A percentile compares a stretch with the other conserved stretches of the same genome.
phyloP scores from a whole-genome alignment of 148 eudicot genomes.

The Chenopodium berlandieri region DNA sequence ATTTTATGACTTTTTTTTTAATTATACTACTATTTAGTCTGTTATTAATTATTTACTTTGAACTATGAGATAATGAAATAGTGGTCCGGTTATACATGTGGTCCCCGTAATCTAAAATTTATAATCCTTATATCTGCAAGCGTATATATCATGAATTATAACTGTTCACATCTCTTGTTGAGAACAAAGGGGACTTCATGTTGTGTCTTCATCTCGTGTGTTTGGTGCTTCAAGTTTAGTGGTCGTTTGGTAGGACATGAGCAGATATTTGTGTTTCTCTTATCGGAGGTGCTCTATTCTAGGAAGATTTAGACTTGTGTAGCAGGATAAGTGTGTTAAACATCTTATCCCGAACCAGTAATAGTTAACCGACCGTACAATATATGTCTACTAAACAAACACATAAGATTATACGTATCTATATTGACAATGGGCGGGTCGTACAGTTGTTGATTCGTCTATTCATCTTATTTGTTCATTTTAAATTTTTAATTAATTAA shows the following conservation, averaged over 20 bases:
- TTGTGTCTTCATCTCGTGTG: not conserved
- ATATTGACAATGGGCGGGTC: no score
- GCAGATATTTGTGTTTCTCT: not conserved
- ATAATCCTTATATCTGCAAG: not conserved
- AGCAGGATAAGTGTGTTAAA: not conserved
- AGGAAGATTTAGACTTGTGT: not conserved
- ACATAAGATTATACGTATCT: no score
- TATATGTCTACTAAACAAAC: no score
- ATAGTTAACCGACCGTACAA: no score
- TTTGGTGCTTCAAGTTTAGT: not conserved
- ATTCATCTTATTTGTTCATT: not conserved
- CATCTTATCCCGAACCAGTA: no score
- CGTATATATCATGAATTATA: not conserved
- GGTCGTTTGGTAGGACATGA: not conserved
- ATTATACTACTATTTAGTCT: no score
- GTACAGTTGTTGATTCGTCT: not conserved
- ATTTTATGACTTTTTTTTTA: constrained; percentile 10
- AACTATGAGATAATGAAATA: not conserved
- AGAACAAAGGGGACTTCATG: not conserved
- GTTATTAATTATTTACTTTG: no score
- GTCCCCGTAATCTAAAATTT: not conserved
- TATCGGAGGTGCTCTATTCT: no score
- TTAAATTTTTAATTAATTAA: no score
- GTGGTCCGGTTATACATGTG: not conserved
- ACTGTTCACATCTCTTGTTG: not conserved